These are phyloP conservation scores for Reutealis trisperma DNA, from an alignment of 345 rosid genomes.

Conservation along the genomic window DNA sequence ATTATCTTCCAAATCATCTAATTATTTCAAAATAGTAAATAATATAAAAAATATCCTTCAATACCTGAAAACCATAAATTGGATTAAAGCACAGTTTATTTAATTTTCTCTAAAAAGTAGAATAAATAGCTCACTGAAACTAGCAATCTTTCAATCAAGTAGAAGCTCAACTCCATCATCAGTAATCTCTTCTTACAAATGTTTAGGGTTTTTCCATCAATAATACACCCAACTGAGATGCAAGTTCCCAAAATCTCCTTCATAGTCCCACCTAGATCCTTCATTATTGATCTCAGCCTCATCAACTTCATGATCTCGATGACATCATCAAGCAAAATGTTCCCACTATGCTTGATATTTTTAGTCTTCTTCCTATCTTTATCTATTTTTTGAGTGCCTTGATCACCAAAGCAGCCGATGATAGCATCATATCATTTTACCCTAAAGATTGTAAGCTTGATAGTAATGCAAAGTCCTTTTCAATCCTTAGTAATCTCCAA, in stretches of 20 bases:
- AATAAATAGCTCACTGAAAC: not conserved
- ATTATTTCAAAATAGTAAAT: too few relatives aligned
- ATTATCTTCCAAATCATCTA: too few relatives aligned
- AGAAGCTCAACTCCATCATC: conserved; percentile 21
- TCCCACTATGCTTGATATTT: conserved; percentile 28
- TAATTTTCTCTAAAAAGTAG: not conserved
- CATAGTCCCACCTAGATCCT: conserved; percentile 26
- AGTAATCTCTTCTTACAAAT: conserved; percentile 24
- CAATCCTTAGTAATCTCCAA: too few relatives aligned
- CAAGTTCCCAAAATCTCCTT: conserved; percentile 34
- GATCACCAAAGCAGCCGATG: conserved; percentile 23
- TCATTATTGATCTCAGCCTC: conserved; percentile 23
- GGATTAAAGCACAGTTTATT: too few relatives aligned
- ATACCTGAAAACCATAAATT: too few relatives aligned
- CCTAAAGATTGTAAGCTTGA: too few relatives aligned
- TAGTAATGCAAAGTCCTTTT: too few relatives aligned
- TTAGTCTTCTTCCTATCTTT: conserved; percentile 32
- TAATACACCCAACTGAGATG: conserved; percentile 27
- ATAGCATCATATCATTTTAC: conserved; percentile 25
- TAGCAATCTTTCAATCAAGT: conserved; percentile 3
- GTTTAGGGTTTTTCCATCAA: conserved; percentile 27
- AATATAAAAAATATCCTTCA: too few relatives aligned
- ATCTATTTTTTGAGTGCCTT: conserved; percentile 30
- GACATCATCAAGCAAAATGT: conserved; percentile 21
- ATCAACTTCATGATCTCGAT: conserved; percentile 25